A percentile compares a stretch with the other conserved stretches of the same genome.
Conservation (phyloP, 108 stramenopile genomes). For the Discostella pseudostelligera region DNA sequence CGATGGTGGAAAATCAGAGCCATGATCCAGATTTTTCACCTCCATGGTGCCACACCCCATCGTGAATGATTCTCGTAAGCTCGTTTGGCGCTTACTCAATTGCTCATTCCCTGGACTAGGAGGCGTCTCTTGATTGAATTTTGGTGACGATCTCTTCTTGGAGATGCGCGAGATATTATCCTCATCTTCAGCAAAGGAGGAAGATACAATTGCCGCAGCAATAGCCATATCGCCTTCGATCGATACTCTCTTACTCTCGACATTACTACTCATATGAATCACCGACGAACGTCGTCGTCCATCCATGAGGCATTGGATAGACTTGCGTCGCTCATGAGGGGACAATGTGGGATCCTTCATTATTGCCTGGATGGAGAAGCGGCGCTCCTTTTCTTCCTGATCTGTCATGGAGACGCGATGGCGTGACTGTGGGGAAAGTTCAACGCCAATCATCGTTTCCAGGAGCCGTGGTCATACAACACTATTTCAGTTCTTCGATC, state of each 20-base stretch:
- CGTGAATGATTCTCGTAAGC: slow-evolving; percentile 35
- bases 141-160: background rate
- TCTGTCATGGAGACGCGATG: slow-evolving; percentile 36
- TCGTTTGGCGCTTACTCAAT: slow-evolving; percentile 17
- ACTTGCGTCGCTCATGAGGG: slow-evolving; percentile 62
- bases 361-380: slow-evolving; percentile 80
- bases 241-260: slow-evolving; percentile 14
- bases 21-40: slow-evolving; percentile 3
- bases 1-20: background rate
- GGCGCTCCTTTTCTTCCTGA: slow-evolving; percentile 58
- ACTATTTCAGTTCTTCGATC: no score
- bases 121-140: slow-evolving; percentile 8
- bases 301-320: slow-evolving; percentile 86
- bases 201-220: slow-evolving; percentile 22
- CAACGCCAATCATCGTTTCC: background rate
- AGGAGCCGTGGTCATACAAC: background rate
- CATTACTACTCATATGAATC: slow-evolving; percentile 31
- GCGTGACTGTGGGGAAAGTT: background rate
- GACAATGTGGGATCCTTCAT: slow-evolving; percentile 63
- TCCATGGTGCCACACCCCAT: slow-evolving; percentile 31
- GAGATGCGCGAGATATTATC: background rate
- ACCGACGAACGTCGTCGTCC: slow-evolving; percentile 70
- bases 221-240: slow-evolving; percentile 11
- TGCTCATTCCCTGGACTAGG: background rate
- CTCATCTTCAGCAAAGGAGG: background rate